A percentile compares a stretch with the other conserved stretches of the same genome.
These are phyloP conservation scores for Suhomyces choctaworum DNA, from an alignment of 1,139 yeast species.

Conservation along the genomic window DNA sequence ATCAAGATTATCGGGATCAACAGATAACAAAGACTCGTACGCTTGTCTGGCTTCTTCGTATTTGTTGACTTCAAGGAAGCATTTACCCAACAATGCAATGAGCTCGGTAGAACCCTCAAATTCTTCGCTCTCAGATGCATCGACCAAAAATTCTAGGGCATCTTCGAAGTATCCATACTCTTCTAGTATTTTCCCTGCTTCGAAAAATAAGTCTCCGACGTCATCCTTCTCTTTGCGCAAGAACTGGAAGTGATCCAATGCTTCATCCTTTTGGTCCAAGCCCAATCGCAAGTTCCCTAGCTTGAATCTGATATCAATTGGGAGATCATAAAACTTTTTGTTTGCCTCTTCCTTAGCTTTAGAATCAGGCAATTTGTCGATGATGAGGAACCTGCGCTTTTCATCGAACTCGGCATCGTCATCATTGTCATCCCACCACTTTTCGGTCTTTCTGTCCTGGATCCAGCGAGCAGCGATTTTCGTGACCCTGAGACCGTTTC, in stretches of 20 bases:
- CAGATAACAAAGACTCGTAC: conserved; percentile 55
- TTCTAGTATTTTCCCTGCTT: conserved; percentile 74
- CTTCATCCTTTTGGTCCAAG: conserved; percentile 65
- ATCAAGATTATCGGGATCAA: conserved; percentile 68
- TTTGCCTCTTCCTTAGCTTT: conserved; percentile 26
- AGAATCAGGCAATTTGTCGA: conserved; percentile 17
- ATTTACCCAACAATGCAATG: conserved; percentile 68
- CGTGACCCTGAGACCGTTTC: conserved; percentile 61
- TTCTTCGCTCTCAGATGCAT: conserved; percentile 53
- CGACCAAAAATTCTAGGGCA: conserved; percentile 65
- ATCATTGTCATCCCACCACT: conserved; percentile 77
- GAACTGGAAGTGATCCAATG: conserved; percentile 65
- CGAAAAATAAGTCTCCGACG: conserved; percentile 70
- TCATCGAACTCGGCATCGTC: conserved; percentile 84
- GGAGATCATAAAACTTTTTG: conserved; percentile 50
- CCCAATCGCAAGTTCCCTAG: conserved; percentile 73
- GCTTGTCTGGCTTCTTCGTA: conserved; percentile 68
- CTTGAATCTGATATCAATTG: conserved; percentile 84
- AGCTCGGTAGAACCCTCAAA: conserved; percentile 48
- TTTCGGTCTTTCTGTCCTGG: conserved; percentile 66
- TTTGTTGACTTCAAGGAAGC: conserved; percentile 72
- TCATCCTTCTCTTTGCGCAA: conserved; percentile 57
- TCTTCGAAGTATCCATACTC: conserved; percentile 67
- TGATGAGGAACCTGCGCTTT: conserved; percentile 48
- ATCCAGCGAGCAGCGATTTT: conserved; percentile 83